phyloP scores from a whole-genome alignment of 192 early-diverging fungal genomes.

The Backusella psychrophila region DNA sequence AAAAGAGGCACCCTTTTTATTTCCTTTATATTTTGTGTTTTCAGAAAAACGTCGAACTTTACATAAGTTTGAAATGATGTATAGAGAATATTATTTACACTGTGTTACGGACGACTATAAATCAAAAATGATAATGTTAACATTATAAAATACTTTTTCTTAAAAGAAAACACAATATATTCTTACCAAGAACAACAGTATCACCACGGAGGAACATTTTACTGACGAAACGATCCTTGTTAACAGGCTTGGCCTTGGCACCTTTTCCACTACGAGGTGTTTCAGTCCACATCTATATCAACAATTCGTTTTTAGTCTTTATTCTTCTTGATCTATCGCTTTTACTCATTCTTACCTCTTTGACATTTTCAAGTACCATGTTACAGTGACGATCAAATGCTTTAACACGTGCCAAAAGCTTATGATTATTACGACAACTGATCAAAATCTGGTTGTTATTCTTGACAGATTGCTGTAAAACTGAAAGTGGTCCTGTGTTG shows the following conservation, averaged over 20 bases:
- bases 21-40: neutral
- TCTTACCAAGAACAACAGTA: constrained; percentile 82
- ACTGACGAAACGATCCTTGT: constrained; percentile 98
- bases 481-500: constrained; percentile 94
- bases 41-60: neutral
- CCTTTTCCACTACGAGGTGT: constrained; percentile 90
- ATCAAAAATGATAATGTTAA: neutral
- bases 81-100: constrained; percentile 29
- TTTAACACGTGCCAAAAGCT: constrained; percentile 95
- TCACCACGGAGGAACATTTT: constrained; percentile 99
- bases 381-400: constrained; percentile 99
- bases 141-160: neutral
- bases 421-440: constrained; percentile 96
- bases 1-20: neutral
- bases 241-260: constrained; percentile 94
- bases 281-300: constrained; percentile 90
- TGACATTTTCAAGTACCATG: constrained; percentile 99
- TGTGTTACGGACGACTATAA: constrained; percentile 42
- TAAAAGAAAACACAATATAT: neutral
- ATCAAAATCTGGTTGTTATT: constrained; percentile 97
- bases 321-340: neutral
- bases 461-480: constrained; percentile 89
- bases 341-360: constrained; percentile 62
- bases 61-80: neutral
- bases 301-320: neutral